These are phyloP conservation scores for Paracoccidioides brasiliensis DNA, from an alignment of 2,329 filamentous ascomycete genomes.

Conservation along the genomic window DNA sequence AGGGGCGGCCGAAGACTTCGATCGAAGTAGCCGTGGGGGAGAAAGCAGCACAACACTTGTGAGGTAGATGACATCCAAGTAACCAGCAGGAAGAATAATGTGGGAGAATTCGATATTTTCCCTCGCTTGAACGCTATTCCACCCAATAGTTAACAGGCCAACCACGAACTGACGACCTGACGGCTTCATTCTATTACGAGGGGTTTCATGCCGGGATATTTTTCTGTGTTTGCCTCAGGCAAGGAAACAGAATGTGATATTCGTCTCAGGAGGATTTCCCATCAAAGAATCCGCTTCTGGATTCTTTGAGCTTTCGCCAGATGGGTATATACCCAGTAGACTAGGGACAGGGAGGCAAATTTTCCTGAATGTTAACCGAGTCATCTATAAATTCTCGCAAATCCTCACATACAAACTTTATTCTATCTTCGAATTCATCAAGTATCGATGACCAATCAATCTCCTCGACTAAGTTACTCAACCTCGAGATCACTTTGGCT, in stretches of 20 bases:
- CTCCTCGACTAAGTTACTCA: too few species aligned
- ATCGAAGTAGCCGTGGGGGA: constrained; percentile 33
- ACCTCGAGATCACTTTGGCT: too few species aligned
- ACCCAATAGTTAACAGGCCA: not conserved
- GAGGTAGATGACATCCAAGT: constrained; percentile 35
- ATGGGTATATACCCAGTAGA: not conserved
- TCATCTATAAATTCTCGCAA: too few species aligned
- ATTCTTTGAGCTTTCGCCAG: not conserved
- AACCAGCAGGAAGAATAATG: constrained; percentile 4
- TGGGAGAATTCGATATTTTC: not conserved
- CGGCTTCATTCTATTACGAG: not conserved
- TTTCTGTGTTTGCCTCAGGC: not conserved
- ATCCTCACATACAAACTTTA: too few species aligned
- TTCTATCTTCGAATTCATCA: too few species aligned
- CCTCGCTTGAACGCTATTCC: not conserved
- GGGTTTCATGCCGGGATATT: not conserved
- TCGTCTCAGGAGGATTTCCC: not conserved
- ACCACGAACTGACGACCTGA: not conserved
- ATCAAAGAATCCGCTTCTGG: not conserved
- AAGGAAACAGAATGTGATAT: not conserved
- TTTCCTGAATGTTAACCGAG: too few species aligned
- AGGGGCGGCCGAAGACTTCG: constrained; percentile 40
- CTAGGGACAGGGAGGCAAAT: not conserved
- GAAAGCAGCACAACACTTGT: constrained; percentile 40
- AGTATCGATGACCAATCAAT: too few species aligned